Evolutionary conservation across 1,284 basidiomycete genomes (phyloP).

Genomic region (Trametes polyzona): DNA sequence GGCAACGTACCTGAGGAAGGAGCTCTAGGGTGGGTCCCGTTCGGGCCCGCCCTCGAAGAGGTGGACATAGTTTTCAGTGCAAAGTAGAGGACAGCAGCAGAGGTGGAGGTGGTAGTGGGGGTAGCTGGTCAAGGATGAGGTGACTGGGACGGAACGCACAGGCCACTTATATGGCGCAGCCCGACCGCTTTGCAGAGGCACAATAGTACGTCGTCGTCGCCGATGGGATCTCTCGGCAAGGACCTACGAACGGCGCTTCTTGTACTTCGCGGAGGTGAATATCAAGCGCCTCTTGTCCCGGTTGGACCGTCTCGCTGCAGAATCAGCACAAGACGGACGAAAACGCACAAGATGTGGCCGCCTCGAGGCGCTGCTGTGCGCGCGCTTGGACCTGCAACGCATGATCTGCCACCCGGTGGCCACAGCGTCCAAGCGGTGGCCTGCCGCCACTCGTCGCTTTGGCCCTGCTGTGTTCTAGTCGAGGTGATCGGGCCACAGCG

Average conservation of each 20-base stretch:
- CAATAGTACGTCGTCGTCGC: constrained; percentile 6
- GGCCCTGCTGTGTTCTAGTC: background rate
- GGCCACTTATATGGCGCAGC: background rate
- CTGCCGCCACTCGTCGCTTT: background rate
- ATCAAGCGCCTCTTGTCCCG: background rate
- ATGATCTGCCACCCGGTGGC: background rate
- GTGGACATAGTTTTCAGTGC: background rate
- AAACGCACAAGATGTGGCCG: background rate
- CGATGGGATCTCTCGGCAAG: constrained; percentile 11
- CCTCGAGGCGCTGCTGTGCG: background rate
- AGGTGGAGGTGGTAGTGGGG: background rate
- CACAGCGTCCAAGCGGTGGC: background rate
- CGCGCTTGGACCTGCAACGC: background rate
- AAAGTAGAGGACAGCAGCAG: background rate
- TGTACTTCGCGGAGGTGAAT: background rate
- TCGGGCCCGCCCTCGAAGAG: background rate
- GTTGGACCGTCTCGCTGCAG: background rate
- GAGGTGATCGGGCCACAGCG: background rate
- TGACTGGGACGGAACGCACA: background rate
- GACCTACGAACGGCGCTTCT: background rate
- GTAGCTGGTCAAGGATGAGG: background rate
- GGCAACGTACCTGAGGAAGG: constrained; percentile 5
- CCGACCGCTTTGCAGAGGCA: constrained; percentile 5
- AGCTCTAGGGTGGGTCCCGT: background rate
- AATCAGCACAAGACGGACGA: background rate